These are phyloP conservation scores for Graphiopsis chlorocephala DNA, from an alignment of 2,329 filamentous ascomycete species.

Conservation along the genomic window DNA sequence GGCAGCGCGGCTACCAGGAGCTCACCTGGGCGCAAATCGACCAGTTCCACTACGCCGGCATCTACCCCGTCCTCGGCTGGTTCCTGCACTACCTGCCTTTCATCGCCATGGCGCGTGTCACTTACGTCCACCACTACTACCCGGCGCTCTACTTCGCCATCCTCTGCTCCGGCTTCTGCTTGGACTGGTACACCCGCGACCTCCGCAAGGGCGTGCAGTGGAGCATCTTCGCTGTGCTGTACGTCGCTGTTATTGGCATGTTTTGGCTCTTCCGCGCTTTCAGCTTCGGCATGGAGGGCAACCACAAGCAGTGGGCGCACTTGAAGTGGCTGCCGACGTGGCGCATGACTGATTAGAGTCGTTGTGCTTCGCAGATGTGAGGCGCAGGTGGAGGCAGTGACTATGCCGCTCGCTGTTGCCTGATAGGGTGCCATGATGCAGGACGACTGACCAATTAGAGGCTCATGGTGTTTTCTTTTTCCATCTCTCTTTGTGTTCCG, in stretches of 20 bases:
- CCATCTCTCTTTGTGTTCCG: neutral
- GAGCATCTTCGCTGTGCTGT: constrained; percentile 70
- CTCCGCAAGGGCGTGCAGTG: constrained; percentile 63
- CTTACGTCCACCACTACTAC: constrained; percentile 99
- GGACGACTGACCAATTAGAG: neutral
- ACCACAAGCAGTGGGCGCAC: constrained; percentile 80
- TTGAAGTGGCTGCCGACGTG: constrained; percentile 91
- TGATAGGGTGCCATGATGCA: neutral
- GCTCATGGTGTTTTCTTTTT: neutral
- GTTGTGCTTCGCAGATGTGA: constrained; percentile 21
- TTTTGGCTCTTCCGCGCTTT: constrained; percentile 91
- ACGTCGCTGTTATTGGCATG: constrained; percentile 70
- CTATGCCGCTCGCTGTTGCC: too few relatives aligned
- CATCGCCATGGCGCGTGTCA: constrained; percentile 95
- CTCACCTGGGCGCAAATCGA: constrained; percentile 78
- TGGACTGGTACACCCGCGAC: constrained; percentile 76
- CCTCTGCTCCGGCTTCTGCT: constrained; percentile 78
- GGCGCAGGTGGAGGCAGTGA: too few relatives aligned
- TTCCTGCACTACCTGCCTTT: constrained; percentile 95
- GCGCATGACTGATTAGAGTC: constrained; percentile 68
- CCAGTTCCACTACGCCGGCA: constrained; percentile 86
- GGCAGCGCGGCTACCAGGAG: constrained; percentile 91
- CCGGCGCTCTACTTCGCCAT: constrained; percentile 98
- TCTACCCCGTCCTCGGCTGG: constrained; percentile 93
- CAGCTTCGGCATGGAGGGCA: constrained; percentile 91